Evolutionary conservation across 2,329 filamentous ascomycete species (phyloP), one percentile per base, ranked within the genome.

Genomic region (Sporothrix curviconia): DNA sequence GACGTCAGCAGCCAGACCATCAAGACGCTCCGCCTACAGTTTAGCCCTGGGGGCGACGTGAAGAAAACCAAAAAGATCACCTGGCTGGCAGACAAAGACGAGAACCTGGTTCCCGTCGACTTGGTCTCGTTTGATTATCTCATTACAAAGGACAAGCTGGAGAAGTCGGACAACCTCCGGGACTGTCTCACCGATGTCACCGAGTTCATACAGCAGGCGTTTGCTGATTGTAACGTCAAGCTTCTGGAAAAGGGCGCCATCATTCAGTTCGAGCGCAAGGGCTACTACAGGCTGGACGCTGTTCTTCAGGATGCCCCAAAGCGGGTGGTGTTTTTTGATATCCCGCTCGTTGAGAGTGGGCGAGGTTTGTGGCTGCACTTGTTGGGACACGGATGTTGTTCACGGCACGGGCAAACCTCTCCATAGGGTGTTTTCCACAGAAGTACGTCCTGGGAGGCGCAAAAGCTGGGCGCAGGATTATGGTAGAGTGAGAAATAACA

Each of bases 21-120:
- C 66, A 86, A 84, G 12, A 76, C 75, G 36, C 78, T 96, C 39
- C 87, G 88, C 58, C 78, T 94, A 55, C 90, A 96, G 73, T 83
- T 96, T n/a, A 87, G 97, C 72, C 82, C 96, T 51, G 84, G 88
- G 66, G 92, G 92, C 57, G 92, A 97, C 70, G 89, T 97, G 71
- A 96, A 95, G 79, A 87, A 89, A 68, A 97, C 92, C 0, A 85
- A 90, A 68, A 97, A 97, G 79, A 84, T 97, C 37, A 96, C 92
- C 1, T 97, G 92, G 92, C 77, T 97, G 49, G 86, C 90, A 1
- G 82, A 80, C 0, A 83, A 89, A 64, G 82, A 81, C 44, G 88
- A 92, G 74, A 82, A 87, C 59, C 80, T 96, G 0, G 79, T 95
- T 14, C 84, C 86, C 7, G 85, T 94, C 22, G 89, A 96, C 72